Percentiles rank a stretch among this genome's conserved stretches.
Evolutionary conservation across 83 land plant species (phyloP).

Genomic region (Picea engelmannii): DNA sequence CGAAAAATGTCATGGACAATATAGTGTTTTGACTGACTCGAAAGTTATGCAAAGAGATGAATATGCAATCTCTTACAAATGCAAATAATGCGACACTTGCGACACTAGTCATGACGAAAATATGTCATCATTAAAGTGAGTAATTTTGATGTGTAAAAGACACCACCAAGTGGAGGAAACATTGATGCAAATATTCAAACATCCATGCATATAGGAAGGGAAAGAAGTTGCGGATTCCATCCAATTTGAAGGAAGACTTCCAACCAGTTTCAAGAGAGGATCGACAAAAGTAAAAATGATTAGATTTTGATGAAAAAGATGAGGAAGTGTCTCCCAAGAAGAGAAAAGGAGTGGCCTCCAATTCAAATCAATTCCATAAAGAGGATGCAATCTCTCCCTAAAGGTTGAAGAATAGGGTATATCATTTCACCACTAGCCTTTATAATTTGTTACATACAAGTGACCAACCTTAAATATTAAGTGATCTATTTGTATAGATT

Average conservation of each 20-base stretch:
- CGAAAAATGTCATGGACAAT: too few species aligned
- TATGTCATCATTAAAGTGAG: too few species aligned
- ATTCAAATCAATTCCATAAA: slow-evolving; percentile 11
- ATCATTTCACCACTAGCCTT: not conserved
- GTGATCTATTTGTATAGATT: not conserved
- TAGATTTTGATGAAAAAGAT: too few species aligned
- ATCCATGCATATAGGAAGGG: slow-evolving; percentile 59
- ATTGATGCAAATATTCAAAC: slow-evolving; percentile 25
- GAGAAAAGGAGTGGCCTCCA: slow-evolving; percentile 5
- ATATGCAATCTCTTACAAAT: too few species aligned
- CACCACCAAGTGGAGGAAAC: slow-evolving; percentile 1
- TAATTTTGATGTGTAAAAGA: too few species aligned
- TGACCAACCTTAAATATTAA: not conserved
- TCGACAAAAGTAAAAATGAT: not conserved
- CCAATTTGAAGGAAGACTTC: slow-evolving; percentile 33
- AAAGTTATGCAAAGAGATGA: too few species aligned
- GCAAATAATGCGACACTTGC: too few species aligned
- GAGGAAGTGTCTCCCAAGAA: not conserved
- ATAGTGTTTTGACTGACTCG: too few species aligned
- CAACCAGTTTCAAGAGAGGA: not conserved
- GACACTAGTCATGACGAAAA: too few species aligned
- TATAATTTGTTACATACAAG: not conserved
- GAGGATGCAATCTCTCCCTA: slow-evolving; percentile 9
- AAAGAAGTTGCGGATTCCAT: slow-evolving; percentile 48
- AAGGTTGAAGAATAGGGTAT: slow-evolving; percentile 4